These are phyloP conservation scores for Chernovozyma sophiae-reginae DNA, from an alignment of 1,139 yeast genomes.

Conservation along the genomic window DNA sequence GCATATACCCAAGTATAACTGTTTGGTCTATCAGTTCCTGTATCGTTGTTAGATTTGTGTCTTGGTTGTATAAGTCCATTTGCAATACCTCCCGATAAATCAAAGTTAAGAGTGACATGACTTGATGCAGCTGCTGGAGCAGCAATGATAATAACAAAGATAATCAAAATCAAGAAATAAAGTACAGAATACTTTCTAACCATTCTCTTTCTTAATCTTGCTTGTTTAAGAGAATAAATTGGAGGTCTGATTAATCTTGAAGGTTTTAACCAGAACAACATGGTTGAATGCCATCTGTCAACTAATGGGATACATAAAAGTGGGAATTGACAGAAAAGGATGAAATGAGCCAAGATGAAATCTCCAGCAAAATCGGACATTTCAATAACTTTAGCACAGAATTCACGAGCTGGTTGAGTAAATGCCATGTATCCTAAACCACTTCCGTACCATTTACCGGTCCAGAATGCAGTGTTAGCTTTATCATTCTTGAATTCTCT, in stretches of 20 bases:
- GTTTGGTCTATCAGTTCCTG: slow-evolving; percentile 54
- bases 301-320: slow-evolving; percentile 77
- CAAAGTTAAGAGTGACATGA: slow-evolving; percentile 21
- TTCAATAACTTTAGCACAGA: slow-evolving; percentile 89
- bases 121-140: slow-evolving; percentile 85
- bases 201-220: slow-evolving; percentile 97
- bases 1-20: slow-evolving; percentile 50
- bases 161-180: slow-evolving; percentile 64
- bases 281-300: slow-evolving; percentile 97
- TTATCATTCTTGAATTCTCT: slow-evolving; percentile 98
- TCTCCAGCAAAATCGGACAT: slow-evolving; percentile 97
- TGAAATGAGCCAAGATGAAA: slow-evolving; percentile 84
- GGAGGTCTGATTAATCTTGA: slow-evolving; percentile 98
- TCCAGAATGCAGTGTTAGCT: slow-evolving; percentile 98
- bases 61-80: slow-evolving; percentile 88
- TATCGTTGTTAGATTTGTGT: slow-evolving; percentile 75
- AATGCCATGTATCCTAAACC: slow-evolving; percentile 95
- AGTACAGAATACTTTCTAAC: slow-evolving; percentile 89
- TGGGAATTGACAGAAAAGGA: slow-evolving; percentile 88
- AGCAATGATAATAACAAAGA: slow-evolving; percentile 74
- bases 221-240: slow-evolving; percentile 94
- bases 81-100: slow-evolving; percentile 35
- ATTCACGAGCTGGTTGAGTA: slow-evolving; percentile 96
- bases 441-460: slow-evolving; percentile 97
- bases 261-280: slow-evolving; percentile 99